phyloP scores from a whole-genome alignment of 768 basidiomycete genomes.

The Lactarius hatsudake region DNA sequence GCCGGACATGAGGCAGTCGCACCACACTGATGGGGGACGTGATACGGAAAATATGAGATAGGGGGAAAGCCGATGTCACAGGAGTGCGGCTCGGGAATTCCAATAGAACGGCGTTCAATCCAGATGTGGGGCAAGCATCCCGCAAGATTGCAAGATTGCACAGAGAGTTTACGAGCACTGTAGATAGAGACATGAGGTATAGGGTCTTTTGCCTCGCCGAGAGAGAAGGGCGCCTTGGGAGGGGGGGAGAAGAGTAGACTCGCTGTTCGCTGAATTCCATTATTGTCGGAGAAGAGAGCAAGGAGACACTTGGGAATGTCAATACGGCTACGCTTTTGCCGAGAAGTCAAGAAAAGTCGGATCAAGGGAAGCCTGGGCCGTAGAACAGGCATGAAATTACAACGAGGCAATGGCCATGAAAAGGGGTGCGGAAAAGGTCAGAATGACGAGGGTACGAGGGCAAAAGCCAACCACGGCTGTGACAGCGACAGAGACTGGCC shows the following conservation, averaged over 20 bases:
- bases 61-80: constrained; percentile 23
- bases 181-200: neutral
- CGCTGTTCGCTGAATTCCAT: constrained; percentile 11
- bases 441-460: constrained; percentile 4
- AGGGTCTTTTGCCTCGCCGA: constrained; percentile 1
- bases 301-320: constrained; percentile 6
- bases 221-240: neutral
- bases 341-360: constrained; percentile 13
- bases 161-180: neutral
- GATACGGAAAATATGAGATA: constrained; percentile 24
- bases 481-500: neutral
- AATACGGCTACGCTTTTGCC: neutral
- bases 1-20: constrained; percentile 24
- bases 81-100: constrained; percentile 14
- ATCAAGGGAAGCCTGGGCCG: constrained; percentile 15
- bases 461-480: neutral
- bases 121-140: constrained; percentile 2
- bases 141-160: constrained; percentile 4
- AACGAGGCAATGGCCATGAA: constrained; percentile 15
- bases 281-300: constrained; percentile 17
- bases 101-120: constrained; percentile 12
- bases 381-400: constrained; percentile 3
- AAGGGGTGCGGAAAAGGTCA: constrained; percentile 3
- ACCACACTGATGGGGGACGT: constrained; percentile 23
- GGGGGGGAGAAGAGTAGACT: neutral